Base-by-base conservation (phyloP, 2,329 filamentous ascomycete species). In the Phyllosticta citriasiana region DNA sequence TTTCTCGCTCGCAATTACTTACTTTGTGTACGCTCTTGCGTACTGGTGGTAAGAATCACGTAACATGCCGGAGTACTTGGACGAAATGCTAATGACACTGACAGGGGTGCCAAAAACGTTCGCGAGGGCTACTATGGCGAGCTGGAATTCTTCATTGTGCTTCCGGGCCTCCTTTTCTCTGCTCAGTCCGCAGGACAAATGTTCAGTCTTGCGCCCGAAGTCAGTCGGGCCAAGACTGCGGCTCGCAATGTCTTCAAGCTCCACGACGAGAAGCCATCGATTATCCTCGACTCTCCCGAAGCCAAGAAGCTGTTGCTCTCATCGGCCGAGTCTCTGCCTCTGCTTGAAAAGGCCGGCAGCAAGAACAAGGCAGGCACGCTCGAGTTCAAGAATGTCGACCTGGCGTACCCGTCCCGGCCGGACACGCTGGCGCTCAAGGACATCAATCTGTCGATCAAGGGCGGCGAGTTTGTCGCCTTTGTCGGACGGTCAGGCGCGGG, bases 21-120 rank as follows among this genome's bases (percentile, higher is more conserved):
- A 79, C 63, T 78, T 79, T 64, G 74, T 79, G 1, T 79, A 79
- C 62, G 77, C 77, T 33, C 65, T 79, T 33, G 77, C 77, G 26
- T 79, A 79, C 65, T 79, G 76, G 77, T 79, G 77, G 77, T 68
- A 65, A 53, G 65, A 66, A 19, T 24, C 40, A 19, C 27, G n/a
- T 14, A n/a, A 6, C 12, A 4, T 6, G 4, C 12, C 8, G 35
- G 56, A 47, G 19, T 30, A 50, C 19, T 47, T 19, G 26, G 19
- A 14, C 19, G 35, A 47, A 30, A 25, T 24, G 19, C 62, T 62
- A 60, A 60, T 16, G 14, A 53, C 26, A 25, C 2, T 26, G 3
- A 19, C 24, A 66, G 67, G 74, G 77, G 66, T 66, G 65, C 77
- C 1, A 73, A 72, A 62, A 73, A 77, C 62, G 76, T 79, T 3